phyloP scores from a whole-genome alignment of 495 filamentous ascomycete species.

The Penicillium subrubescens region DNA sequence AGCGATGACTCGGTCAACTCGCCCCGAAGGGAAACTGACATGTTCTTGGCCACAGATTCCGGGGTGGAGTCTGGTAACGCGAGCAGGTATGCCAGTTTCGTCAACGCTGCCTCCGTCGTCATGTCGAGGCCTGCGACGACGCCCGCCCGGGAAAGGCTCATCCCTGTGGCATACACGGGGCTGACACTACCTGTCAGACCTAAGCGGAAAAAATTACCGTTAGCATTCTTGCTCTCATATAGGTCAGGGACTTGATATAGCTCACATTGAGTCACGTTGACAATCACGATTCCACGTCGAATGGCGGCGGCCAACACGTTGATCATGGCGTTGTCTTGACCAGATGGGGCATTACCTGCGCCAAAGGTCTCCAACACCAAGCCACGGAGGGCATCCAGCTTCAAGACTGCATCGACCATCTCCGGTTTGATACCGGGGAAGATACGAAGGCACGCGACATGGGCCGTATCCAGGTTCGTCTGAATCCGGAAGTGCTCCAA shows the following conservation, averaged over 20 bases:
- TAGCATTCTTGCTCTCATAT: background rate
- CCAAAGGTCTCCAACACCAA: conserved; percentile 95
- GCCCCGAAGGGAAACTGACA: conserved; percentile 77
- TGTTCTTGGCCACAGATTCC: conserved; percentile 64
- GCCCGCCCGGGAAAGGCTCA: conserved; percentile 80
- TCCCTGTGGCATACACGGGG: conserved; percentile 90
- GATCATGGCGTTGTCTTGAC: conserved; percentile 80
- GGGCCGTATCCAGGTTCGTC: conserved; percentile 76
- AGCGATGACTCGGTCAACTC: conserved; percentile 78
- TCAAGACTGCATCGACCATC: conserved; percentile 89
- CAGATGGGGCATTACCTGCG: conserved; percentile 88
- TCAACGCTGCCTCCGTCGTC: conserved; percentile 91
- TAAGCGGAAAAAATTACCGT: conserved; percentile 15
- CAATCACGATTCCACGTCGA: conserved; percentile 78
- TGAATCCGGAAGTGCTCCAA: conserved; percentile 77
- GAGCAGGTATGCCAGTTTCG: conserved; percentile 89
- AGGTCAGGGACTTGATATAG: conserved; percentile 6
- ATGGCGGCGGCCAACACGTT: conserved; percentile 79
- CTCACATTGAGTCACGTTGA: conserved; percentile 92
- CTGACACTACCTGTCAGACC: conserved; percentile 81
- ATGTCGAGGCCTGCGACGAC: conserved; percentile 93
- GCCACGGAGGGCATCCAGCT: conserved; percentile 75
- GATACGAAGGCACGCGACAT: conserved; percentile 91
- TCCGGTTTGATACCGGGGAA: conserved; percentile 95
- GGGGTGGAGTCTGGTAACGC: conserved; percentile 64